Conservation (phyloP, 2,329 filamentous ascomycete species). For the Coniochaeta sp. region DNA sequence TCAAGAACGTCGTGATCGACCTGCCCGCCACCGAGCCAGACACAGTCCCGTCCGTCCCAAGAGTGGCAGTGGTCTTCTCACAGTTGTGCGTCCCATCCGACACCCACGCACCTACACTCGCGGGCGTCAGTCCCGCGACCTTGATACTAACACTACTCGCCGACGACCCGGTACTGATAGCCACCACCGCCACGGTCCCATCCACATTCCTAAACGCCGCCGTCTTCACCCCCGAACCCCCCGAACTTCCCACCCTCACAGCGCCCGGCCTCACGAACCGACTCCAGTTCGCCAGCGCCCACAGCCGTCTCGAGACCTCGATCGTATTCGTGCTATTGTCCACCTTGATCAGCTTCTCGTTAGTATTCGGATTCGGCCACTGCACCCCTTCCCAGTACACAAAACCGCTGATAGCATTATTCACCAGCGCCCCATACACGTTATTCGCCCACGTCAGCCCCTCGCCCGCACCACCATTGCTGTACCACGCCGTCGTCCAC, state of each 20-base stretch:
- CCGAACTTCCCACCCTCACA: conserved; percentile 21
- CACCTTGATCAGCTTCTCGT: conserved; percentile 25
- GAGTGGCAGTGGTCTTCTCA: conserved; percentile 12
- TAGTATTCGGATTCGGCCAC: conserved; percentile 23
- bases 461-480: conserved; percentile 36
- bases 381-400: conserved; percentile 46
- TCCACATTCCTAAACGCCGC: conserved; percentile 29
- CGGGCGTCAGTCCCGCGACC: conserved; percentile 6
- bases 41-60: conserved; percentile 13
- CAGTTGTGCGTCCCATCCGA: conserved; percentile 17
- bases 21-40: conserved; percentile 23
- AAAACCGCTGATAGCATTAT: conserved; percentile 41
- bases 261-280: conserved; percentile 32
- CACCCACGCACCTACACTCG: conserved; percentile 15
- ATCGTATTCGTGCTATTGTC: conserved; percentile 22
- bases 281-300: conserved; percentile 32
- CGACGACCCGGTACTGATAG: conserved; percentile 19
- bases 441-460: conserved; percentile 50
- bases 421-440: conserved; percentile 42
- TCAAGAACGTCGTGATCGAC: conserved; percentile 18
- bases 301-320: conserved; percentile 26
- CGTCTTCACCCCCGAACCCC: conserved; percentile 21
- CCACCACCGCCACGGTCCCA: conserved; percentile 27
- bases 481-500: conserved; percentile 39
- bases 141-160: conserved; percentile 10